Conservation (phyloP, 1,139 yeast species). For the Yamadazyma aaseri region DNA sequence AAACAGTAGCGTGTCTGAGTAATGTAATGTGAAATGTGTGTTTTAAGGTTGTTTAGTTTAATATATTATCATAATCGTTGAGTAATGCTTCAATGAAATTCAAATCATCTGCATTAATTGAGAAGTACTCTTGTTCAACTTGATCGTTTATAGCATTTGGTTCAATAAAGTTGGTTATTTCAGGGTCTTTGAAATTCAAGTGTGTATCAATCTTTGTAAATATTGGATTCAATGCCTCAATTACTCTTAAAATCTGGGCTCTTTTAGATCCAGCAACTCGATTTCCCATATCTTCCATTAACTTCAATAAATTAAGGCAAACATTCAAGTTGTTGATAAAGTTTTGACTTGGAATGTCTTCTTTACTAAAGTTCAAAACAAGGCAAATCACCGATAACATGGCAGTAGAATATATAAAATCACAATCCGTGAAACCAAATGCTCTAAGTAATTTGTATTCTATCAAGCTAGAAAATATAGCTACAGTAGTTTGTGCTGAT, state of each 20-base stretch:
- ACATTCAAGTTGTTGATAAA: constrained; percentile 22
- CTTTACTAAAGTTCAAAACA: constrained; percentile 17
- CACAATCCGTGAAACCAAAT: constrained; percentile 30
- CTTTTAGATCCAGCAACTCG: constrained; percentile 25
- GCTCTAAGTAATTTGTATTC: constrained; percentile 19
- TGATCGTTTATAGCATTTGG: not conserved
- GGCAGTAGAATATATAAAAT: constrained; percentile 23
- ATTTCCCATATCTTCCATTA: constrained; percentile 25
- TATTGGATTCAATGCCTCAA: constrained; percentile 13
- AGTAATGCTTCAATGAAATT: constrained; percentile 10
- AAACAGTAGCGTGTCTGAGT: constrained; percentile 12
- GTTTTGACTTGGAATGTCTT: constrained; percentile 10
- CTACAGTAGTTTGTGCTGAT: constrained; percentile 26
- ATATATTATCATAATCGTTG: constrained; percentile 9
- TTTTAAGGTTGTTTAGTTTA: constrained; percentile 3
- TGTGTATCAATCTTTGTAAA: not conserved
- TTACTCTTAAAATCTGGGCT: constrained; percentile 19
- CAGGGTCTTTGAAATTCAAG: not conserved
- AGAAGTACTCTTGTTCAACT: constrained; percentile 3
- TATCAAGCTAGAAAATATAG: constrained; percentile 23
- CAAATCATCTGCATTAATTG: constrained; percentile 9
- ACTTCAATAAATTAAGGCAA: constrained; percentile 20
- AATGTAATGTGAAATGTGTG: constrained; percentile 3
- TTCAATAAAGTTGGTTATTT: not conserved
- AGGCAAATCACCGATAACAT: constrained; percentile 25